Evolutionary conservation across 176 grass and related monocot species (phyloP), one percentile per base, ranked within the genome.

Genomic region (Triticum turgidum): DNA sequence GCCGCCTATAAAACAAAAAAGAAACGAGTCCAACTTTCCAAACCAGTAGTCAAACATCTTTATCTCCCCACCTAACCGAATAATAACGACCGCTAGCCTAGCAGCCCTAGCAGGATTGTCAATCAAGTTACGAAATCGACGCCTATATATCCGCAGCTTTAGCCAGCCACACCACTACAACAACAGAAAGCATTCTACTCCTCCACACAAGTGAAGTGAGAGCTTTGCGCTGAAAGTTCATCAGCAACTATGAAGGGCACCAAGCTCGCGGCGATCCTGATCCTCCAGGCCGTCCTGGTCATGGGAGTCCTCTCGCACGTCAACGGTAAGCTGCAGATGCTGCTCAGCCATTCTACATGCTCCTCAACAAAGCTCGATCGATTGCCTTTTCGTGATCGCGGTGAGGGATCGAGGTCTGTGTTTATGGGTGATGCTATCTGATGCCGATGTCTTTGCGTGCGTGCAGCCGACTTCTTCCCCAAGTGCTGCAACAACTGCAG

Each of bases 201-300:
- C 35, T 3, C 70, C 1, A 1, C 39, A 24, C 69, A 14, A 44
- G 21, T 24, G 20, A 73, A 73, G 38, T 24, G 4, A 42, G 37
- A 72, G 68, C 70, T 25, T 25, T 73, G 38, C 70, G 4, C 70
- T 1, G 45, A 1, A 15, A 73, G 21, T 41, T 25, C 13, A 73
- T 6, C 3, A 73, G 5, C 21, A 15, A 15, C 38, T 0, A 73
- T 73, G 70, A 73, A 73, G 70, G 3, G 22, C 70, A 73, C 70
- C 70, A 73, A 73, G 70, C 39, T 73, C n/a, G 21, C 42, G 38
- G 70, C 70, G 11, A 14, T 73, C 39, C 70, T 73, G 0, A 11
- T 73, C 3, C 70, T 73, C 21, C 70, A 73, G 39, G 70, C 70
- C 70, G 5, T 73, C 70, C 70, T 73, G 38, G 70, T 73, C 70